Evolutionary conservation across 73 alveolate genomes (phyloP), one percentile per base, ranked within the genome.

Genomic region (Paramecium bursaria): DNA sequence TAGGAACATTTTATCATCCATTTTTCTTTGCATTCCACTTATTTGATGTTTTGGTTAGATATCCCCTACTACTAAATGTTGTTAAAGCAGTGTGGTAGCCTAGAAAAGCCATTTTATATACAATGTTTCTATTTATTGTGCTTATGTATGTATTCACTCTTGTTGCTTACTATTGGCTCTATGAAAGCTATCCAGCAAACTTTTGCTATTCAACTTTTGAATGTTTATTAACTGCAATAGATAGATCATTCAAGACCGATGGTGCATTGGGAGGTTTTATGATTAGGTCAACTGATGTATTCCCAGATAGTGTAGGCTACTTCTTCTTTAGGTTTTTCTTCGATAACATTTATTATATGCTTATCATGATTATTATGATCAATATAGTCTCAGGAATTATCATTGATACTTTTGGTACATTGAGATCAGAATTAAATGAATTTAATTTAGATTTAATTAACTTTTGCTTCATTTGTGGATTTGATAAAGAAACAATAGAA

Each of bases 391-490:
- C 85, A 23, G 93, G 93, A 93, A 96, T 96, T 88, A 96, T 96
- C 75, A 94, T 94, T 88, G 99, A 96, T 88, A 93, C 96, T 50
- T 96, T 96, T 86, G 98, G 97, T 11, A 93, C 92, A 26, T 89
- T 95, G 35, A 96, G 99, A 96, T 96, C 91, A 48, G 94, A 90
- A 48, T 91, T 91, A 55, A 94, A 90, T 50, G 94, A 88, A 73
- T 91, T 92, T 88, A 89, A 88, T 13, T 90, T 86, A 50, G 97
- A 93, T 76, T 85, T 95, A 74, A 91, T 93, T 54, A 93, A 93
- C 74, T 91, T 89, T 46, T 96, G 99, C 86, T 94, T 96, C 53
- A 96, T 96, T 14, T 96, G 99, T 86, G 95, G 98, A 29, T 86
- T 92, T 29, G 91, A 93, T 79, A 94, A 95, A 87, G 99, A 96